Conservation (phyloP, 2,329 filamentous ascomycete species). For the Paecilomyces formosus region DNA sequence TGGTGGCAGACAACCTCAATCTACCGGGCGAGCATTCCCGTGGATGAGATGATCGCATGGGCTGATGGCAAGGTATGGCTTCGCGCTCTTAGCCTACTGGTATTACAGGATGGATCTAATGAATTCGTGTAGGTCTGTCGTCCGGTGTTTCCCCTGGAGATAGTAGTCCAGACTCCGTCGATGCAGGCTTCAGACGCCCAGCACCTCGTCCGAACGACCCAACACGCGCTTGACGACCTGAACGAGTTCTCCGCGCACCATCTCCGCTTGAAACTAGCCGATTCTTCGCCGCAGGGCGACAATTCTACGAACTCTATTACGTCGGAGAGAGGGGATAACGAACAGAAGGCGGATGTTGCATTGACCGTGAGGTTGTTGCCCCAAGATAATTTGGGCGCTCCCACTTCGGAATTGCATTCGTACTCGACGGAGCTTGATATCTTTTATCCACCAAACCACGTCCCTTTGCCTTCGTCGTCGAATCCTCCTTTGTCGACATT, state of each 20-base stretch:
- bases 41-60: constrained; percentile 85
- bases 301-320: constrained; percentile 4
- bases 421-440: constrained; percentile 68
- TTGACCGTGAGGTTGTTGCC: constrained; percentile 65
- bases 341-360: constrained; percentile 42
- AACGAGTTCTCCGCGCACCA: constrained; percentile 83
- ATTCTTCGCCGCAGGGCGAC: constrained; percentile 20
- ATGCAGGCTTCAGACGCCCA: constrained; percentile 62
- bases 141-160: constrained; percentile 78
- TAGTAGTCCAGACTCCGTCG: constrained; percentile 64
- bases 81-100: neutral
- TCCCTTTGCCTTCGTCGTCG: constrained; percentile 59
- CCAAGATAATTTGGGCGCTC: constrained; percentile 35
- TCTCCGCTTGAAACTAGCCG: constrained; percentile 60
- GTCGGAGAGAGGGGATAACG: constrained; percentile 4
- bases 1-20: constrained; percentile 96
- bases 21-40: constrained; percentile 74
- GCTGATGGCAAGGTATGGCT: constrained; percentile 70
- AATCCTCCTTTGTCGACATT: constrained; percentile 69
- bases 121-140: constrained; percentile 60
- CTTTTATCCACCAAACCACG: constrained; percentile 63
- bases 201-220: constrained; percentile 69
- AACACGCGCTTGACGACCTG: constrained; percentile 77
- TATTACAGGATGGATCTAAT: constrained; percentile 2
- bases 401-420: constrained; percentile 58